Evolutionary conservation across 768 basidiomycete genomes (phyloP), one percentile per base, ranked within the genome.

Genomic region (Paxillus involutus): DNA sequence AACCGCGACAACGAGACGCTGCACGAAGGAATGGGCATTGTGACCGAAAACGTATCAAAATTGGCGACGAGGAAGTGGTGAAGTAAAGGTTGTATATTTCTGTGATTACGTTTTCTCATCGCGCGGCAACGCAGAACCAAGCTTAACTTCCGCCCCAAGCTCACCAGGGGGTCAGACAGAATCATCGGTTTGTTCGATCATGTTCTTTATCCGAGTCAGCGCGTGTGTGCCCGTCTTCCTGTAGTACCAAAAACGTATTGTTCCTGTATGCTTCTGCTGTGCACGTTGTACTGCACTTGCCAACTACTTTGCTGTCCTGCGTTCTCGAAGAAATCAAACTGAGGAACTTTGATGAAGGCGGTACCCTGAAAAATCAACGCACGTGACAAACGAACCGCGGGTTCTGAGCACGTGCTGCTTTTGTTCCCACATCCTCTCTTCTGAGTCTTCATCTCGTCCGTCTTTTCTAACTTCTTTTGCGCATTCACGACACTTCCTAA

Each of bases 321-420:
- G 29, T 30, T 30, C 29, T 9, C 6, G 29, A 30, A 21, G 21
- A 21, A 21, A 21, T 21, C 21, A 30, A 30, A 30, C 29, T 30
- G 5, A n/a, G n/a, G n/a, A n/a, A n/a, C n/a, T n/a, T n/a, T n/a
- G n/a, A n/a, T n/a, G n/a, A n/a, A n/a, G n/a, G 29, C 4, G 9
- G 29, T 30, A 30, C 5, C 29, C 1, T 30, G 40, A 9, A 51
- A 69, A 70, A 41, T 69, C 64, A 69, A 68, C 56, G 26, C 68
- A 71, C 68, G 68, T 69, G 68, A 69, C 58, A 63, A 67, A 46
- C 44, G 67, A 69, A 69, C 68, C 68, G 67, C 63, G 67, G 43
- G 41, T 42, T 55, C 47, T 53, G 51, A 55, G 55, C 57, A 58
- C 50, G 47, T 6, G 19, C 37, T 47, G 44, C n/a, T 47, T 12